Conservation (phyloP, 2,329 filamentous ascomycete species). For the Aspergillus caelatus region DNA sequence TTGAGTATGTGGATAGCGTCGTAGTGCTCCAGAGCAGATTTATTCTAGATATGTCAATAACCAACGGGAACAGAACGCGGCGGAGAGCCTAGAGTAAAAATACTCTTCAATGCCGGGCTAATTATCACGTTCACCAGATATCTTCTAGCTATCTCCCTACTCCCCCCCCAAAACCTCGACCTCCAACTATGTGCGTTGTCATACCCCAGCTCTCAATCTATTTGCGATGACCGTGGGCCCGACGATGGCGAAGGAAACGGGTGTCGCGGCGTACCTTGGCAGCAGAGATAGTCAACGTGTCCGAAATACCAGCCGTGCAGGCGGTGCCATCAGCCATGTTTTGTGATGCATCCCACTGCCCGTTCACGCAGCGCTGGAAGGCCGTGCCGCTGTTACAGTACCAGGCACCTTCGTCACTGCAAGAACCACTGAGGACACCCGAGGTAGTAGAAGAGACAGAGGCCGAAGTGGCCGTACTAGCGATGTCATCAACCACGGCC, state of each 20-base stretch:
- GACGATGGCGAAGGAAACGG: background rate
- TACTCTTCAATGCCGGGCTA: rapidly evolving
- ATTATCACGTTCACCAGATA: rapidly evolving
- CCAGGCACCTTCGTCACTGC: conserved; percentile 21
- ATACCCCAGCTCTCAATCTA: background rate
- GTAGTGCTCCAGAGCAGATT: too few relatives aligned
- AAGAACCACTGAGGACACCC: conserved; percentile 12
- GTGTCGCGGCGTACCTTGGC: background rate
- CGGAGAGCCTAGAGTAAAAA: background rate
- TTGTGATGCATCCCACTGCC: conserved; percentile 22
- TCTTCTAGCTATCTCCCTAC: background rate
- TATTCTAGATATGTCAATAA: too few relatives aligned
- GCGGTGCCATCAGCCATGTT: conserved; percentile 16
- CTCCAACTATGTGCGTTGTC: too few relatives aligned
- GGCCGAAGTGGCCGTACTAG: background rate
- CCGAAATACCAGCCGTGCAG: conserved; percentile 20
- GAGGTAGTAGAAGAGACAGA: background rate
- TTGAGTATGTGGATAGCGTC: too few relatives aligned
- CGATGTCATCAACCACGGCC: too few relatives aligned
- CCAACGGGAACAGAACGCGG: rapidly evolving
- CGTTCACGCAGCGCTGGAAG: conserved; percentile 22
- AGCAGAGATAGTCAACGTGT: background rate
- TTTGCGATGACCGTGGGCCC: background rate
- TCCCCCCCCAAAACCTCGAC: background rate
- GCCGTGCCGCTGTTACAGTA: conserved; percentile 27